A percentile compares a stretch with the other conserved stretches of the same genome.
Conservation (phyloP, 345 rosid genomes). For the Salix koriyanagi region DNA sequence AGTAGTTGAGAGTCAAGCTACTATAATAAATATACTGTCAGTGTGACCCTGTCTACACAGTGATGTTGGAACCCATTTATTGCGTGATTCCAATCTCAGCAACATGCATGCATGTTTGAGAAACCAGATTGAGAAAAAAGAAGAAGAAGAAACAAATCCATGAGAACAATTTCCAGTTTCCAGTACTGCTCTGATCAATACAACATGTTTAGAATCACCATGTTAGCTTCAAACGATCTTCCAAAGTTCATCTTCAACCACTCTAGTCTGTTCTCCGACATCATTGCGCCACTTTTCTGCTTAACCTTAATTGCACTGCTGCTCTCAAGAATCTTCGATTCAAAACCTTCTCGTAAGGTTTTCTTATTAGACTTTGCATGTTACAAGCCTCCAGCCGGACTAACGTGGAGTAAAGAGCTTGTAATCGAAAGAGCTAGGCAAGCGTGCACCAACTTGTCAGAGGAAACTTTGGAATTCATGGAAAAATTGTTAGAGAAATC, state of each 20-base stretch:
- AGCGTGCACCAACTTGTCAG: background rate
- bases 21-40: background rate
- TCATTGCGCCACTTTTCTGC: background rate
- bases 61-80: background rate
- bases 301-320: background rate
- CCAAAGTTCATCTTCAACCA: background rate
- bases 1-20: background rate
- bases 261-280: background rate
- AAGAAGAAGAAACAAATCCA: background rate
- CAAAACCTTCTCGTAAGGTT: background rate
- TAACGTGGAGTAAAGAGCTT: background rate
- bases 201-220: background rate
- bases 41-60: background rate
- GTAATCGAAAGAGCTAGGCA: background rate
- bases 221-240: background rate
- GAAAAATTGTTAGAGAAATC: constrained; percentile 13
- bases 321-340: background rate
- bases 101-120: too few species aligned
- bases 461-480: background rate
- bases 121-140: too few species aligned
- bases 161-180: background rate
- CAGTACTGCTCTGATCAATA: background rate
- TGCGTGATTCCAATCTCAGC: too few species aligned
- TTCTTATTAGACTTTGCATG: background rate
- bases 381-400: background rate